Base-by-base conservation (phyloP, 2,329 filamentous ascomycete species). In the Pseudonectria foliicola region DNA sequence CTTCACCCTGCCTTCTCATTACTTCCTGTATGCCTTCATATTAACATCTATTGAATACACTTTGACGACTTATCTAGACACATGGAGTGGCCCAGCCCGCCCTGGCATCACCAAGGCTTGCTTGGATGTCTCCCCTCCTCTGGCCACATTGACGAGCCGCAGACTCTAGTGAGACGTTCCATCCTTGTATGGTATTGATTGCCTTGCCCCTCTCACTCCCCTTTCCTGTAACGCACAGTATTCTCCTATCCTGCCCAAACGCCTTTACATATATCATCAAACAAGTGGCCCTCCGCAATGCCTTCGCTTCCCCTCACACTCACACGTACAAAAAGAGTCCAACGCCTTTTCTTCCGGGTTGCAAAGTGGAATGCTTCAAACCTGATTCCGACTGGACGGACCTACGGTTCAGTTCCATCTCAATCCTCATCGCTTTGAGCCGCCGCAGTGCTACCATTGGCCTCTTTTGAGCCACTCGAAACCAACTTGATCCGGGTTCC, bases 401-500 rank as follows among this genome's bases (percentile, higher is more conserved):
- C 18, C 8, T 21, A 21, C 18, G 24, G 14, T 13, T 29, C 11
- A 31, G 16, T 27, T 34, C 24, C 37, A 26, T 35, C 34, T 57
- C 49, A 70, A 32, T 77, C 73, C 40, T 75, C 69, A 43, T 77
- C 73, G 52, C 73, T 77, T 49, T 69, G 68, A 34, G 58, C 55
- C 6, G 59, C 54, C 32, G 61, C 59, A 42, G 58, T 64, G 14
- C 52, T 55, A 13, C 62, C 62, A 30, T 65, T 66, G 16, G 52
- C 49, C 35, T 63, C 61, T 34, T 56, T 59, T 7, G 58, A 51
- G 29, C 57, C 48, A 39, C 55, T 66, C 26, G 63, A 65, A 29
- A 70, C 82, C 42, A 90, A 68, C 66, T 83, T 88, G 61, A 90
- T 89, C 37, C 81, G 70, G 4, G 75, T 77, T 11, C 70, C 61